Conservation (phyloP, 495 filamentous ascomycete genomes). For the Aspergillus nanangensis region DNA sequence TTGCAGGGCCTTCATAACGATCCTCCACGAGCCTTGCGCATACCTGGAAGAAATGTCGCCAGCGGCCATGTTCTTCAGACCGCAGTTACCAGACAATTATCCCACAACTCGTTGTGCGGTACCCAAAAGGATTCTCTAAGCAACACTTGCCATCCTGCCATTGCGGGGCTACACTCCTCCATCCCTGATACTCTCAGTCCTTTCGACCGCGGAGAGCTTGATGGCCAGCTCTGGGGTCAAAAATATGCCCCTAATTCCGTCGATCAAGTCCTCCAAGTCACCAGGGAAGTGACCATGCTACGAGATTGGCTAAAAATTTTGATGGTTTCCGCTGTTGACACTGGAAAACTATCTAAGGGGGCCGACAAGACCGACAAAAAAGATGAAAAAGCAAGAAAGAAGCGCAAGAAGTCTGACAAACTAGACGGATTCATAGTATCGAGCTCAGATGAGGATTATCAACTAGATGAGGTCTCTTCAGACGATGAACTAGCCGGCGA, state of each 20-base stretch:
- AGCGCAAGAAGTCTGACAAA: constrained; percentile 61
- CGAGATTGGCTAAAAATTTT: constrained; percentile 80
- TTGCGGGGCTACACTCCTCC: constrained; percentile 55
- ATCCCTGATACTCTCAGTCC: constrained; percentile 62
- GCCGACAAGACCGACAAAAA: constrained; percentile 41
- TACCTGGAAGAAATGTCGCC: constrained; percentile 29
- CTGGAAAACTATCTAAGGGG: constrained; percentile 42
- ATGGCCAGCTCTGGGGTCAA: constrained; percentile 68
- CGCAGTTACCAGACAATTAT: constrained; percentile 32
- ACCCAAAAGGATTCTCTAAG: constrained; percentile 4
- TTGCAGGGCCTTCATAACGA: not conserved
- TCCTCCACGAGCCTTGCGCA: constrained; percentile 15
- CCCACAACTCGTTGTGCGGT: constrained; percentile 8
- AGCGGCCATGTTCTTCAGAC: constrained; percentile 31
- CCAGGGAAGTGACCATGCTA: constrained; percentile 65
- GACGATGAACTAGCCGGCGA: constrained; percentile 50
- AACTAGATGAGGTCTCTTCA: constrained; percentile 65
- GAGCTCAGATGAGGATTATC: constrained; percentile 74
- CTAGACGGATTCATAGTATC: constrained; percentile 83
- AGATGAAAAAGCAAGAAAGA: constrained; percentile 51
- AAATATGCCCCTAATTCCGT: constrained; percentile 79
- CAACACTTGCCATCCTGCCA: constrained; percentile 46
- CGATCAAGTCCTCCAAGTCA: constrained; percentile 70
- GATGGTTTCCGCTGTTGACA: constrained; percentile 69
- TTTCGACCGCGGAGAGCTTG: constrained; percentile 76